Evolutionary conservation across 495 filamentous ascomycete genomes (phyloP).

Genomic region (Jackrogersella multiformis): DNA sequence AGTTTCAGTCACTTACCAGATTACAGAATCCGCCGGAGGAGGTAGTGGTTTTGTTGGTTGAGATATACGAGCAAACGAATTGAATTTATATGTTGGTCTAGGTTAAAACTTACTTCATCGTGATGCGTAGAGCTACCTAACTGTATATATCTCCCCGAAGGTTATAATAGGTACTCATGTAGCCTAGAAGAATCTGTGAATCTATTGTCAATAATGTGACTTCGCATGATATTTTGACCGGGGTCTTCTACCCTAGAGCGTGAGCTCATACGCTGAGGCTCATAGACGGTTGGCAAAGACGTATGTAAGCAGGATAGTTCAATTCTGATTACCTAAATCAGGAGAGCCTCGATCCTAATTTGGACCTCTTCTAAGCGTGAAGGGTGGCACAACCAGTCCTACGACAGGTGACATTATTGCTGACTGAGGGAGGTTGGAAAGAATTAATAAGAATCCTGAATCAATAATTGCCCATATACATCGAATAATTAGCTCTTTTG

Average conservation of each 20-base stretch:
- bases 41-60: no score
- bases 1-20: no score
- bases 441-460: no score
- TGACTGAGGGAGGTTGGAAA: no score
- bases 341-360: not conserved
- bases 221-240: not conserved
- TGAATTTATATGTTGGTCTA: no score
- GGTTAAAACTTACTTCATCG: no score
- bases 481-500: no score
- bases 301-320: not conserved
- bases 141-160: not conserved
- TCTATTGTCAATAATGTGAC: slow-evolving; percentile 18
- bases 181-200: no score
- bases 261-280: slow-evolving; percentile 2
- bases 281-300: not conserved
- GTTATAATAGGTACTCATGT: not conserved
- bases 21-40: no score
- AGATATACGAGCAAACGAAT: no score
- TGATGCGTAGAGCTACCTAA: not conserved
- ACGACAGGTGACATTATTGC: not conserved
- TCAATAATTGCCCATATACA: no score
- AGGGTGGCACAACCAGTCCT: not conserved
- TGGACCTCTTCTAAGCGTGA: slow-evolving; percentile 19
- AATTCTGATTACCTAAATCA: slow-evolving; percentile 5
- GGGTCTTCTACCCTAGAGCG: not conserved